Evolutionary conservation across 768 basidiomycete genomes (phyloP).

Genomic region (Ephemerocybe angulata): DNA sequence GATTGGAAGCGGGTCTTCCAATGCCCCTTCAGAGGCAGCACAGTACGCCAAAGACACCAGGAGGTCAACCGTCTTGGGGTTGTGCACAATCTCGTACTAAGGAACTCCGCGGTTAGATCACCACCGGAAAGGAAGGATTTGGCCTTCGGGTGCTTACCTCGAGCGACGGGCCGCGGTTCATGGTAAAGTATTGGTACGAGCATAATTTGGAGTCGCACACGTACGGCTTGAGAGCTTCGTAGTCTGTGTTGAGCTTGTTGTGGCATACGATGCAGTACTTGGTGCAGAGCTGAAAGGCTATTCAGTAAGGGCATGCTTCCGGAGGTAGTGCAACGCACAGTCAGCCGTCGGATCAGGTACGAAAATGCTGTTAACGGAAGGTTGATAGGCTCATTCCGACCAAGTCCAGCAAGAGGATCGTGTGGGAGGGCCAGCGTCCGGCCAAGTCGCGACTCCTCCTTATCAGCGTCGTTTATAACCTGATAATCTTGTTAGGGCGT

Average conservation of each 20-base stretch:
- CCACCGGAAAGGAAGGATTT: slow-evolving; percentile 4
- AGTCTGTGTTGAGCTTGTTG: slow-evolving; percentile 46
- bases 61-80: slow-evolving; percentile 62
- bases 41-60: slow-evolving; percentile 61
- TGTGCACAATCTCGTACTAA: slow-evolving; percentile 68
- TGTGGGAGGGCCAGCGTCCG: slow-evolving; percentile 46
- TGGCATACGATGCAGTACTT: slow-evolving; percentile 77
- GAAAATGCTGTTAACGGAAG: slow-evolving; percentile 59
- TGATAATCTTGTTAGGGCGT: not conserved
- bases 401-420: slow-evolving; percentile 46
- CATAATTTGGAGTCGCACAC: slow-evolving; percentile 67
- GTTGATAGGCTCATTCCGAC: slow-evolving; percentile 42
- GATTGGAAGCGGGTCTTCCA: slow-evolving; percentile 56
- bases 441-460: slow-evolving; percentile 36
- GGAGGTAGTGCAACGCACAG: slow-evolving; percentile 33
- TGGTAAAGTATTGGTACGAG: slow-evolving; percentile 63
- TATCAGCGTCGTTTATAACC: slow-evolving; percentile 34
- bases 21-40: slow-evolving; percentile 48
- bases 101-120: not conserved
- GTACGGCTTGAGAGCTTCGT: slow-evolving; percentile 67
- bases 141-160: slow-evolving; percentile 40
- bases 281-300: slow-evolving; percentile 51
- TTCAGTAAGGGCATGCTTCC: not conserved
- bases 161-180: slow-evolving; percentile 63
- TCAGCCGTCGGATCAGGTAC: slow-evolving; percentile 61